These are phyloP conservation scores for Cordyceps farinosa DNA, from an alignment of 2,329 filamentous ascomycete species.

Conservation along the genomic window DNA sequence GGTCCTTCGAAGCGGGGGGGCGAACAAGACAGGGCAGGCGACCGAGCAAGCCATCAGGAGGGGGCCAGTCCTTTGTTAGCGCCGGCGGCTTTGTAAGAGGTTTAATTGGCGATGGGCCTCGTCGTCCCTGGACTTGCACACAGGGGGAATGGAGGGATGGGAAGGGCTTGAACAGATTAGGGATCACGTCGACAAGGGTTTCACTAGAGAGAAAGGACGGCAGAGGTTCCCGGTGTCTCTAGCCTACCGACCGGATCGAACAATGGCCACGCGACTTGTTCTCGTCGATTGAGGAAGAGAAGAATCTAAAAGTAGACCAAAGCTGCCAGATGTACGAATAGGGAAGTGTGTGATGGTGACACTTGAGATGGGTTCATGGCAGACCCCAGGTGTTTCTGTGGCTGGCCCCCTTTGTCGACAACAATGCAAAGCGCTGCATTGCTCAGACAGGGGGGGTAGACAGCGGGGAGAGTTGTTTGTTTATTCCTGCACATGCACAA, in stretches of 20 bases:
- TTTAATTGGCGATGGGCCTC: constrained; percentile 6
- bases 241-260: neutral
- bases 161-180: neutral
- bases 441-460: neutral
- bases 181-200: neutral
- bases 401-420: neutral
- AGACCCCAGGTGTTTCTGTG: neutral
- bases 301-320: neutral
- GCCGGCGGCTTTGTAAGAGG: neutral
- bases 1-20: too few species aligned
- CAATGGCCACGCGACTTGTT: neutral
- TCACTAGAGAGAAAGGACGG: neutral
- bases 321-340: neutral
- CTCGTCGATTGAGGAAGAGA: neutral
- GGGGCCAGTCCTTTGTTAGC: neutral
- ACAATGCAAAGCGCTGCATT: neutral
- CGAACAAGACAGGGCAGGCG: neutral
- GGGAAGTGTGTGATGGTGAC: neutral
- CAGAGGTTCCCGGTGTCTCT: neutral
- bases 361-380: neutral
- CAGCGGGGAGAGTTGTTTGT: neutral
- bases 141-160: neutral
- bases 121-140: neutral
- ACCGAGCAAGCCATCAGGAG: neutral
- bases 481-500: neutral